Evolutionary conservation across 1,284 basidiomycete genomes (phyloP).

Genomic region (Trichosporon ovoides): DNA sequence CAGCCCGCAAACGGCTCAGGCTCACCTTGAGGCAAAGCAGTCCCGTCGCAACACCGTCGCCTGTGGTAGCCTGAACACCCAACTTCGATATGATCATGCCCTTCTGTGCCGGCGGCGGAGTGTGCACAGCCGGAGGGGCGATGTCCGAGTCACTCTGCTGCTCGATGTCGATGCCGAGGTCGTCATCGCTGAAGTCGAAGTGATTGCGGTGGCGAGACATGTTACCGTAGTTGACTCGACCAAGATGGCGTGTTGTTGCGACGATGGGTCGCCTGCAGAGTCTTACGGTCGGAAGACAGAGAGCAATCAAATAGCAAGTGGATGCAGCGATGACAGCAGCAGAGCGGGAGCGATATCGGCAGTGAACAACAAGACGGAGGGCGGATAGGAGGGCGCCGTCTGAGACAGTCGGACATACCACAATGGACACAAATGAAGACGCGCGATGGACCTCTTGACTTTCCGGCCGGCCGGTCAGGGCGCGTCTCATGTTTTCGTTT

Average conservation of each 20-base stretch:
- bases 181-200: neutral
- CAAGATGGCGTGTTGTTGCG: neutral
- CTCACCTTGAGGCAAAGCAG: slow-evolving; percentile 39
- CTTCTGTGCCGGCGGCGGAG: slow-evolving; percentile 14
- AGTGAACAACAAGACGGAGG: neutral
- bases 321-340: neutral
- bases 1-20: neutral
- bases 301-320: neutral
- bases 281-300: neutral
- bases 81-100: slow-evolving; percentile 36
- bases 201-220: slow-evolving; percentile 4
- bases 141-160: neutral
- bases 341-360: neutral
- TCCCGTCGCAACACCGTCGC: slow-evolving; percentile 24
- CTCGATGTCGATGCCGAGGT: slow-evolving; percentile 1
- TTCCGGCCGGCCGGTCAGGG: slow-evolving; percentile 3
- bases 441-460: neutral
- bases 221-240: slow-evolving; percentile 4
- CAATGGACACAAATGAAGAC: neutral
- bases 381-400: neutral
- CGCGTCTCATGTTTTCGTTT: slow-evolving; percentile 1
- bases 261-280: neutral
- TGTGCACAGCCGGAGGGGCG: neutral
- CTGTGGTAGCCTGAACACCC: slow-evolving; percentile 30
- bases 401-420: neutral